phyloP scores from a whole-genome alignment of 805 yeast species.

The Isabelozyma pseudorhagii region DNA sequence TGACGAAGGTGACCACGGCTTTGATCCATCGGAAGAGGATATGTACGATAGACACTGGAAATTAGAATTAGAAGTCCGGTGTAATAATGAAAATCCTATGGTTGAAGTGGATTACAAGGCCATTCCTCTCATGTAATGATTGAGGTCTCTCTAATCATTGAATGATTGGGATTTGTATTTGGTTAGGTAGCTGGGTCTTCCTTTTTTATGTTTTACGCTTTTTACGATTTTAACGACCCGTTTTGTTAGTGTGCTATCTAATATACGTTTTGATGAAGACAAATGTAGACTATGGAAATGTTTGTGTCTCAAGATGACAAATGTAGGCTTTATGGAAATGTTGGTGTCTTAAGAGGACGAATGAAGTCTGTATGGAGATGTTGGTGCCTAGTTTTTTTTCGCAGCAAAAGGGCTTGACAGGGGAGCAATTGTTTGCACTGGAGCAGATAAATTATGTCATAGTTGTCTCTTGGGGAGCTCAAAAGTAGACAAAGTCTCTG shows the following conservation, averaged over 20 bases:
- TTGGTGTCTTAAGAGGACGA: too few relatives aligned
- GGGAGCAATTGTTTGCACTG: too few relatives aligned
- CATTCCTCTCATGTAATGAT: constrained; percentile 32
- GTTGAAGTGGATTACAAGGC: constrained; percentile 65
- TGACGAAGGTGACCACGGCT: constrained; percentile 59
- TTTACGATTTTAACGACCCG: neutral
- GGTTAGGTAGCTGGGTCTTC: neutral
- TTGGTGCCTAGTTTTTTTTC: too few relatives aligned
- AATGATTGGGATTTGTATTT: neutral
- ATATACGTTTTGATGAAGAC: neutral
- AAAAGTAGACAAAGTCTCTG: too few relatives aligned
- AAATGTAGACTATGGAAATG: too few relatives aligned
- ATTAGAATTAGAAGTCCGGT: constrained; percentile 59
- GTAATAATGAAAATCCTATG: constrained; percentile 64
- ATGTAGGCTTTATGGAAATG: too few relatives aligned
- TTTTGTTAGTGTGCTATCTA: neutral
- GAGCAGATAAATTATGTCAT: too few relatives aligned
- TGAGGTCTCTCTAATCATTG: neutral
- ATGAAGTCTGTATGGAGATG: too few relatives aligned
- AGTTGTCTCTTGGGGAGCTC: too few relatives aligned
- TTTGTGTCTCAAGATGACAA: too few relatives aligned
- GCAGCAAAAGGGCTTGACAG: too few relatives aligned
- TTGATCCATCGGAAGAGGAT: constrained; percentile 44
- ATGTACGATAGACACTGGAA: constrained; percentile 56
- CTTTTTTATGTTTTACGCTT: neutral